Base-by-base conservation (phyloP, 2,329 filamentous ascomycete species). In the Myriosclerotinia duriaeana region DNA sequence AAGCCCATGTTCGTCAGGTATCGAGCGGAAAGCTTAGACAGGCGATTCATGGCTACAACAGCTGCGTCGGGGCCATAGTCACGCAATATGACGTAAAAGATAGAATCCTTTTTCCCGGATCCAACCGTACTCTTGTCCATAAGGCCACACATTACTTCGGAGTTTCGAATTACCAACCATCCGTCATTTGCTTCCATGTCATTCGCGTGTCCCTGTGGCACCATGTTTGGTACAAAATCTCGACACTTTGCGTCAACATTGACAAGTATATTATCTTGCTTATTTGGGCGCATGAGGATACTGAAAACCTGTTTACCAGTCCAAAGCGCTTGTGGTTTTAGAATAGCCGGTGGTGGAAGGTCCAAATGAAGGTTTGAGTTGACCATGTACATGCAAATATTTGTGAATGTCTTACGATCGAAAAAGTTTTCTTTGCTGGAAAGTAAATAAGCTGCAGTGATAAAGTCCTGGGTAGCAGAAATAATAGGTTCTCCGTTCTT, bases 71-170 rank as follows among this genome's bases (percentile, higher is more conserved):
- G 91, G 0, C 95, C 95, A 73, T 91, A 99, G 80, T 99, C 95
- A 81, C 95, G 87, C 72, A 98, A 86, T 76, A 99, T 94, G 66
- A 98, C 90, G 75, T 97, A 99, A 76, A 98, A 99, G 26, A 99
- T 89, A 0, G 93, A 97, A 77, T 97, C 94, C 76, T 99, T 99
- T 82, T 98, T 98, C 73, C 95, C 95, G 7, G 92, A 88, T 72
- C 95, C 95, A n/a, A 99, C 92, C 0, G 93, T 98, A 1, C 92
- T 91, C 79, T 99, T 99, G 81, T 99, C 95, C 93, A 98, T 97
- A 68, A 89, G 86, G 69, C 95, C 95, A 75, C 94, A 98, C 91
- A 99, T 96, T 69, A 98, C 88, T 77, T 97, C 93, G 0, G 94
- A 98, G 76, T 99, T 98, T 66, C 94, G 90, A 69, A 99, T 89